These are phyloP conservation scores for Sapria himalayana DNA, from an alignment of 345 rosid species.

Conservation along the genomic window DNA sequence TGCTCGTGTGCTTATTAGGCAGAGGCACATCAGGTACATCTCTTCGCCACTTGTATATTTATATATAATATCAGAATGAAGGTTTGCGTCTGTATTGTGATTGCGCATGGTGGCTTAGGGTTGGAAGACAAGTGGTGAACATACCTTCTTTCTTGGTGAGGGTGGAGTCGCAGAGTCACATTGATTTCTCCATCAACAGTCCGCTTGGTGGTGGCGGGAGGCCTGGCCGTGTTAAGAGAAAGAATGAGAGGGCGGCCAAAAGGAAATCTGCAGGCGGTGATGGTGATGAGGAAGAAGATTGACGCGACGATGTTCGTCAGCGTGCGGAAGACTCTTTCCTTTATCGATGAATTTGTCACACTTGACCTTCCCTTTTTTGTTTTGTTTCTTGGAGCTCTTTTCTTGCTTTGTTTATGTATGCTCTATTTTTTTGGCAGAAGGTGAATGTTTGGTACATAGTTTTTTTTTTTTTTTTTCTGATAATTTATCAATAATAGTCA, in stretches of 20 bases:
- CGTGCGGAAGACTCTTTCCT: too few relatives aligned
- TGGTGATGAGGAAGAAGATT: conserved; percentile 51
- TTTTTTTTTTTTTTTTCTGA: too few relatives aligned
- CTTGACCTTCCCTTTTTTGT: too few relatives aligned
- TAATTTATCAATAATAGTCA: too few relatives aligned
- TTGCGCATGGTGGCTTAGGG: conserved; percentile 14
- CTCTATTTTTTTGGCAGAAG: too few relatives aligned
- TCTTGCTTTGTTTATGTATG: too few relatives aligned
- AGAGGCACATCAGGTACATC: conserved; percentile 43
- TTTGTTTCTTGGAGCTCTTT: too few relatives aligned
- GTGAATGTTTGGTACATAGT: too few relatives aligned
- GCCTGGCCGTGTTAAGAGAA: conserved; percentile 57
- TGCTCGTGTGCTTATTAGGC: conserved; percentile 47
- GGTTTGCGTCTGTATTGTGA: not conserved
- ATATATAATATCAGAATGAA: too few relatives aligned
- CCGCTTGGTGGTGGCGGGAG: conserved; percentile 56
- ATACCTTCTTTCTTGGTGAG: conserved; percentile 58
- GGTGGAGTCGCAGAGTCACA: conserved; percentile 48
- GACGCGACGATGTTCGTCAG: too few relatives aligned
- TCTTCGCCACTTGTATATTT: not conserved
- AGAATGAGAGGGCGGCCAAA: conserved; percentile 39
- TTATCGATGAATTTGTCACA: too few relatives aligned
- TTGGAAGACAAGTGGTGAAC: conserved; percentile 56
- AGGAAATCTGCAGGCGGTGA: conserved; percentile 54
- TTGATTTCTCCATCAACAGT: conserved; percentile 47